phyloP scores from a whole-genome alignment of 2,329 filamentous ascomycete genomes.

The Colletotrichum salicis region DNA sequence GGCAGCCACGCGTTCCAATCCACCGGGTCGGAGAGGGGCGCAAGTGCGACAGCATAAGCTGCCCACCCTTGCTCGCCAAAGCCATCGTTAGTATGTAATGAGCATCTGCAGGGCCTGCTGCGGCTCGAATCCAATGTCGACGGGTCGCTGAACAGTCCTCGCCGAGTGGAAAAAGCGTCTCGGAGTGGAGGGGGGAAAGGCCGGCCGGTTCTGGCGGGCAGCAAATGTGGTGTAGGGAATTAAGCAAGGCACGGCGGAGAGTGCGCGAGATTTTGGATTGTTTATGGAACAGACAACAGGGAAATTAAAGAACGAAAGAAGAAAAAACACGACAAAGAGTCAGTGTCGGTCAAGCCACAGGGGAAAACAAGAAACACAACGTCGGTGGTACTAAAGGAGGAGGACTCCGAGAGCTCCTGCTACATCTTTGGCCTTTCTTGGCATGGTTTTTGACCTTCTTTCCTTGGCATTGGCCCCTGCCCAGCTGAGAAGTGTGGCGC shows the following conservation, averaged over 20 bases:
- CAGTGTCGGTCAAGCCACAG: slow-evolving; percentile 20
- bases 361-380: neutral
- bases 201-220: neutral
- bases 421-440: neutral
- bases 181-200: neutral
- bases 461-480: slow-evolving; percentile 26
- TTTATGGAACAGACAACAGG: slow-evolving; percentile 9
- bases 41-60: slow-evolving; percentile 16
- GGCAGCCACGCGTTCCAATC: slow-evolving; percentile 30
- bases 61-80: slow-evolving; percentile 34
- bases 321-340: slow-evolving; percentile 1
- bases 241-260: neutral
- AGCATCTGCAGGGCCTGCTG: slow-evolving; percentile 35
- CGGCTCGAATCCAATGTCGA: slow-evolving; percentile 18
- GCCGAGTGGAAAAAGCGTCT: neutral
- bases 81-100: slow-evolving; percentile 18
- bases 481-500: slow-evolving; percentile 10
- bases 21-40: slow-evolving; percentile 30
- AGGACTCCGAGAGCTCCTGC: neutral
- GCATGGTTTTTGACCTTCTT: neutral
- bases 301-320: neutral
- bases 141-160: neutral
- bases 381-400: neutral
- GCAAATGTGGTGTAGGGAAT: neutral
- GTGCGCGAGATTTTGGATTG: slow-evolving; percentile 25